These are phyloP conservation scores for Fusarium praegraminearum DNA, from an alignment of 2,329 filamentous ascomycete genomes.

Conservation along the genomic window DNA sequence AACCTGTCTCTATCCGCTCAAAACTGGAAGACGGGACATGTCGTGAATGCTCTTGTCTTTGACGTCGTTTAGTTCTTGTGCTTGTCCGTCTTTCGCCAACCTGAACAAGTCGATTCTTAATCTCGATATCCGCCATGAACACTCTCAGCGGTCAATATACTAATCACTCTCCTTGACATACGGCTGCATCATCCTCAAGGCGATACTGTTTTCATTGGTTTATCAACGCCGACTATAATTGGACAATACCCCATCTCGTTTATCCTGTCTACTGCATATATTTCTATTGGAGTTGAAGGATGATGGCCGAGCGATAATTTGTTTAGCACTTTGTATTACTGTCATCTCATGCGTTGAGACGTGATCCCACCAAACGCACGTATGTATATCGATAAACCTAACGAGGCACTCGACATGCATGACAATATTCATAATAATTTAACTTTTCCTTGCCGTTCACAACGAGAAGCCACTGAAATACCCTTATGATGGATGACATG, in stretches of 20 bases:
- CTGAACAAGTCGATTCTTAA: background rate
- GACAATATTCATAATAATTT: conserved; percentile 7
- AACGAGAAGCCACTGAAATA: conserved; percentile 1
- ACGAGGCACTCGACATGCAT: background rate
- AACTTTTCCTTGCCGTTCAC: conserved; percentile 4
- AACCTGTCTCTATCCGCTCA: conserved; percentile 72
- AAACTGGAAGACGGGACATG: conserved; percentile 79
- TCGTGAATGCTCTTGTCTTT: conserved; percentile 82
- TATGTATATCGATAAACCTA: conserved; percentile 1
- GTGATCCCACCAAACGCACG: conserved; percentile 7
- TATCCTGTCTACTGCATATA: conserved; percentile 10
- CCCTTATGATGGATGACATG: background rate
- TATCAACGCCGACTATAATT: conserved; percentile 28
- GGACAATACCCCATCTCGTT: conserved; percentile 48
- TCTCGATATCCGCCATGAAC: background rate
- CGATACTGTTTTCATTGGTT: conserved; percentile 12
- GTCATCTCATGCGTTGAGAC: conserved; percentile 3
- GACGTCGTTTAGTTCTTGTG: conserved; percentile 55
- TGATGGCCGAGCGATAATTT: conserved; percentile 35
- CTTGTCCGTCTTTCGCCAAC: background rate
- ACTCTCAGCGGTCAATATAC: background rate
- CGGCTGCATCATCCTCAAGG: conserved; percentile 9
- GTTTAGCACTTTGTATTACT: conserved; percentile 17
- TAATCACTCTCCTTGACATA: background rate
- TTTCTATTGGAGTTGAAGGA: conserved; percentile 32